phyloP scores from a whole-genome alignment of 306 rosid species.

The Echinosophora koreensis region DNA sequence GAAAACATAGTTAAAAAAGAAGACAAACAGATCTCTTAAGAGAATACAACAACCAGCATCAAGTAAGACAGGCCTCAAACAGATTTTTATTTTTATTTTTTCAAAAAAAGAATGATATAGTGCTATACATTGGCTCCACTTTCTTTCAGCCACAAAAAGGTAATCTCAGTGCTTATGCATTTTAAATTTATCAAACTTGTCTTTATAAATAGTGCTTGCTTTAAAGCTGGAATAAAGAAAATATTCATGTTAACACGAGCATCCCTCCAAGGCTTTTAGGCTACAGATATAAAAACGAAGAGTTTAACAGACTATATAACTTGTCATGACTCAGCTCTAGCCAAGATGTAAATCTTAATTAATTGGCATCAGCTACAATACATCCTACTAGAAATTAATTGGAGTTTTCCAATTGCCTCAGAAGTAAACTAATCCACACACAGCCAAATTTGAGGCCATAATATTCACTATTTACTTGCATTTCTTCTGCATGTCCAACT shows the following conservation, averaged over 20 bases:
- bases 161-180: not conserved
- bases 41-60: not conserved
- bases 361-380: not conserved
- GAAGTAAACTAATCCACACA: not conserved
- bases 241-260: not conserved
- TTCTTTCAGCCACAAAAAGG: slow-evolving; percentile 26
- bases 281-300: not conserved
- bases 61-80: slow-evolving; percentile 10
- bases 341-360: not conserved
- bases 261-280: not conserved
- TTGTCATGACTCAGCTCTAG: not conserved
- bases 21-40: slow-evolving; percentile 17
- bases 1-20: slow-evolving; percentile 1
- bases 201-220: not conserved
- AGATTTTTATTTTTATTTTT: too few relatives aligned
- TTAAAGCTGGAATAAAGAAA: slow-evolving; percentile 15
- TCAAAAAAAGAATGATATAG: not conserved
- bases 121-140: not conserved
- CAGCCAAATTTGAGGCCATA: not conserved
- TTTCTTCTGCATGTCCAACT: not conserved
- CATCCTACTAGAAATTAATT: not conserved
- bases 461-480: not conserved
- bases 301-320: slow-evolving; percentile 2
- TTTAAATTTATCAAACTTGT: slow-evolving; percentile 8
- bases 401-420: not conserved